A percentile compares a stretch with the other conserved stretches of the same genome.
Evolutionary conservation across 2,329 filamentous ascomycete species (phyloP).

Genomic region (Paraconiothyrium sp.): DNA sequence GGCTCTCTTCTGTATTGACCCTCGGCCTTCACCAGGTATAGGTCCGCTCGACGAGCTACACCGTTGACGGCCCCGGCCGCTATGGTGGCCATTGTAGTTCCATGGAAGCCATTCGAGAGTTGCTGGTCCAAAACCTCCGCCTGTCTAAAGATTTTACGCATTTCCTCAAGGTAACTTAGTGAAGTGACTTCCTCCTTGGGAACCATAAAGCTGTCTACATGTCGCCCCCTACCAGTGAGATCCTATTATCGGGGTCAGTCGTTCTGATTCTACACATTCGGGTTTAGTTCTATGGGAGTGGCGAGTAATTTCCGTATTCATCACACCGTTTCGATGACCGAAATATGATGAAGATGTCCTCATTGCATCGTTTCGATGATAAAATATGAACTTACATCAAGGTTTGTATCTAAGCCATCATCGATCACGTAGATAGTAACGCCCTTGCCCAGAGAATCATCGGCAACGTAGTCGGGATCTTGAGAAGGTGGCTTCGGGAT

Average conservation of each 20-base stretch:
- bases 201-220: not conserved
- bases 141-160: not conserved
- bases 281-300: too few species aligned
- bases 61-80: slow-evolving; percentile 7
- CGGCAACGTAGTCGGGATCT: slow-evolving; percentile 8
- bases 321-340: too few species aligned
- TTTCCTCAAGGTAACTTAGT: not conserved
- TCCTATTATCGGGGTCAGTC: not conserved
- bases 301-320: too few species aligned
- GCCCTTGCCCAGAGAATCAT: slow-evolving; percentile 11
- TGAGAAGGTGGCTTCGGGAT: not conserved
- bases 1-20: not conserved
- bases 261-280: not conserved
- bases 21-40: slow-evolving; percentile 16
- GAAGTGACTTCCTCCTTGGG: not conserved
- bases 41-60: slow-evolving; percentile 13
- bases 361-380: too few species aligned
- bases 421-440: slow-evolving; percentile 17
- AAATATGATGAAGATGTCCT: not conserved
- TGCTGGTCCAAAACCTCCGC: not conserved
- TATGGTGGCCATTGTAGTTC: slow-evolving; percentile 14
- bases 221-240: not conserved
- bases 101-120: not conserved
- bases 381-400: too few species aligned
- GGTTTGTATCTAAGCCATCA: slow-evolving; percentile 14